A percentile compares a stretch with the other conserved stretches of the same genome.
These are phyloP conservation scores for Sclerotiophoma versabilis DNA, from an alignment of 2,329 filamentous ascomycete species.

Conservation along the genomic window DNA sequence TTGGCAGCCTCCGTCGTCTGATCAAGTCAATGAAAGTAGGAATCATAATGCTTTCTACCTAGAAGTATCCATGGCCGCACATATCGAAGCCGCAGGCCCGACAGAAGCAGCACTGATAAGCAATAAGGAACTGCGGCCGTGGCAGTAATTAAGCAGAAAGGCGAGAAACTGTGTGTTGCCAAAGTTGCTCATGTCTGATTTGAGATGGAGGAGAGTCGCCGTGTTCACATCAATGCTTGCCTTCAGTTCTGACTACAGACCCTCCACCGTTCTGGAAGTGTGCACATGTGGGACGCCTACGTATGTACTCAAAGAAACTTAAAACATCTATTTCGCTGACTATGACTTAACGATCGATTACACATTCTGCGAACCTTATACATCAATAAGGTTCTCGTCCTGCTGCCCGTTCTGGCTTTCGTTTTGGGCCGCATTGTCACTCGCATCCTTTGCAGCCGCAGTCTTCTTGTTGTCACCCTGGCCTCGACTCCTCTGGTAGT, in stretches of 20 bases:
- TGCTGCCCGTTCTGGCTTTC: conserved; percentile 28
- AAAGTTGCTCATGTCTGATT: not conserved
- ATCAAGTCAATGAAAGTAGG: too few relatives aligned
- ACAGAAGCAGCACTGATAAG: too few relatives aligned
- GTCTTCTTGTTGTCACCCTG: conserved; percentile 49
- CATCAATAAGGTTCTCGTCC: conserved; percentile 50
- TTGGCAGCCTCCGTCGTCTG: not conserved
- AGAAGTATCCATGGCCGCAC: not conserved
- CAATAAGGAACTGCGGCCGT: not conserved
- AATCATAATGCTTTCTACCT: not conserved
- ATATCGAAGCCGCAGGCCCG: too few relatives aligned
- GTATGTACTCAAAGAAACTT: conserved; percentile 32
- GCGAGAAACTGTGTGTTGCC: not conserved
- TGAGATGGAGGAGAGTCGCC: not conserved
- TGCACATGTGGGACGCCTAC: conserved; percentile 13
- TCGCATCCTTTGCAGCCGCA: conserved; percentile 52
- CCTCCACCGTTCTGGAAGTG: not conserved
- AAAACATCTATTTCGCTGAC: conserved; percentile 23
- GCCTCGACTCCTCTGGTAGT: conserved; percentile 55
- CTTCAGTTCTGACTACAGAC: not conserved
- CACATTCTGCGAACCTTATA: conserved; percentile 26
- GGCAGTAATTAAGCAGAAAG: not conserved
- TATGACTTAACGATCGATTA: conserved; percentile 12
- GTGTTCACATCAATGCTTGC: not conserved
- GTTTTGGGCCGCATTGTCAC: conserved; percentile 50